These are phyloP conservation scores for Xylariales sp. DNA, from an alignment of 2,329 filamentous ascomycete species.

Conservation along the genomic window DNA sequence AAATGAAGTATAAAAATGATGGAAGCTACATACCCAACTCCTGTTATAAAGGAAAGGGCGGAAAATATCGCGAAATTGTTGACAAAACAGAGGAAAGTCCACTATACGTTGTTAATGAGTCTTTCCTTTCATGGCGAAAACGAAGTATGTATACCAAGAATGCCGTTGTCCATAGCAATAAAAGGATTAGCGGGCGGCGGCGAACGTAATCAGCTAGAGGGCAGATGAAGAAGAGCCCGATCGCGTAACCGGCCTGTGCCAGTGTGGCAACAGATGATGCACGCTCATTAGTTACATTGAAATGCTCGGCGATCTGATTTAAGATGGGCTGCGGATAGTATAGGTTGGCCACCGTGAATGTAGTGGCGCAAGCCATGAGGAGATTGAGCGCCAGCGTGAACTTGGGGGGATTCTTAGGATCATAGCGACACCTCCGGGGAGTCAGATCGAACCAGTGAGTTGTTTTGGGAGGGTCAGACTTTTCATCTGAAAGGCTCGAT, in stretches of 20 bases:
- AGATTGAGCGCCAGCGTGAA: conserved; percentile 68
- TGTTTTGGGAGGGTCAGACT: too few species aligned
- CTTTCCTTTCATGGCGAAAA: too few species aligned
- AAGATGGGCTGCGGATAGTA: conserved; percentile 68
- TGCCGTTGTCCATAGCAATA: conserved; percentile 57
- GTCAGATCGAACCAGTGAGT: conserved; percentile 56
- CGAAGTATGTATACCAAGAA: too few species aligned
- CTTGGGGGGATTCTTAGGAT: conserved; percentile 59
- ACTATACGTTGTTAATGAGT: too few species aligned
- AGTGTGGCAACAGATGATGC: conserved; percentile 57
- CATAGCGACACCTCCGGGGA: conserved; percentile 64
- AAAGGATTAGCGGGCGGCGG: conserved; percentile 57
- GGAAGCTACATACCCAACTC: conserved; percentile 39
- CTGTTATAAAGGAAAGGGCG: conserved; percentile 58
- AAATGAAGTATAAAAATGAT: too few species aligned
- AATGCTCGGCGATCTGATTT: conserved; percentile 59
- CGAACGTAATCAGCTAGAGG: conserved; percentile 59
- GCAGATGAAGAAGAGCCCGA: conserved; percentile 62
- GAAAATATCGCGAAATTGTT: conserved; percentile 53
- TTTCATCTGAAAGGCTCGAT: too few species aligned
- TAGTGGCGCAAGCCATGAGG: conserved; percentile 57
- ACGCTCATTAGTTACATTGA: conserved; percentile 57
- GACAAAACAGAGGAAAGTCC: conserved; percentile 61
- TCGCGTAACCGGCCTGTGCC: conserved; percentile 66
- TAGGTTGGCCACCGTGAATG: conserved; percentile 64